Conservation (phyloP, 2,329 filamentous ascomycete genomes). For the Penicillium sp. region DNA sequence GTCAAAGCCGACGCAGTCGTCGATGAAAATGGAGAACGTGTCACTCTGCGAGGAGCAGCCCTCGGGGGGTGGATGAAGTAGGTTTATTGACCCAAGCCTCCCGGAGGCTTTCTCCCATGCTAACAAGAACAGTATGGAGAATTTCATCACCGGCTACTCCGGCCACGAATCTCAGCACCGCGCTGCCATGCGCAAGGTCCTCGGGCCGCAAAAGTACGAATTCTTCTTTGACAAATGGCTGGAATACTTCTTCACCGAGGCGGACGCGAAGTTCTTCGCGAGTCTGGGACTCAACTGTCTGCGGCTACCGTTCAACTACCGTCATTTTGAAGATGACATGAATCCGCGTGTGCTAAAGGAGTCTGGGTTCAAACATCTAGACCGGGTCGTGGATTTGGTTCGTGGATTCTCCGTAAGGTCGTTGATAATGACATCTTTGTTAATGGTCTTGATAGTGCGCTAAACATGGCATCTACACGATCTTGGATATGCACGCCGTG, state of each 20-base stretch:
- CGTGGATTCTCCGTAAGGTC: background rate
- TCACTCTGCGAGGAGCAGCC: constrained; percentile 51
- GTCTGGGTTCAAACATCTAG: constrained; percentile 49
- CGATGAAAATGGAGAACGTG: constrained; percentile 43
- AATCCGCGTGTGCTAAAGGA: constrained; percentile 47
- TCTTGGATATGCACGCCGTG: constrained; percentile 51
- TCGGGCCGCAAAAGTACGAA: constrained; percentile 57
- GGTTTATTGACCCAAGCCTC: background rate
- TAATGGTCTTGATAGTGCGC: constrained; percentile 36
- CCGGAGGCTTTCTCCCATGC: background rate
- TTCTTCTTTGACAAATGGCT: constrained; percentile 61
- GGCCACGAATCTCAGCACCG: constrained; percentile 59
- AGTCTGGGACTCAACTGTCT: constrained; percentile 58
- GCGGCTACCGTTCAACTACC: constrained; percentile 61
- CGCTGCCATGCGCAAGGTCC: constrained; percentile 51
- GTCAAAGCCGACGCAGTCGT: constrained; percentile 48
- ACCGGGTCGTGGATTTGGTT: constrained; percentile 47
- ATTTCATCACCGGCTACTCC: constrained; percentile 63
- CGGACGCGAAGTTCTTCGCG: constrained; percentile 59
- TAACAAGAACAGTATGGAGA: constrained; percentile 50
- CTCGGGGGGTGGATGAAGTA: constrained; percentile 48
- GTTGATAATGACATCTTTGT: background rate
- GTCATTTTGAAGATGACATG: constrained; percentile 51
- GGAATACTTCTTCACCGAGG: constrained; percentile 59
- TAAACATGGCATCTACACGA: constrained; percentile 50